Conservation (phyloP, 345 rosid genomes). For the Iberis pinnata region DNA sequence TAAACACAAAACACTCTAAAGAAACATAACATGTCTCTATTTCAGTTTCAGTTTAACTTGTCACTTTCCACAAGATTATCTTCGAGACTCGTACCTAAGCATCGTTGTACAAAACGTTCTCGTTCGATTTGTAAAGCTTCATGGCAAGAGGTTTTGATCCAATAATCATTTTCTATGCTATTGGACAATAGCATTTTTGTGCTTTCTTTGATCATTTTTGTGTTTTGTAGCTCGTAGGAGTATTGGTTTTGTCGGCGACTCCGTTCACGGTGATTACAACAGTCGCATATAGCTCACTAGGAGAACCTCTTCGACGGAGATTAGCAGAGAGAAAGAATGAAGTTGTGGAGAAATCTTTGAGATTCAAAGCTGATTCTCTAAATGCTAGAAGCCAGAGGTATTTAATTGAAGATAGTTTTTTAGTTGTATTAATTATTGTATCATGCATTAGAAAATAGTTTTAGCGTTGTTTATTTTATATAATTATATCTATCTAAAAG, state of each 20-base stretch:
- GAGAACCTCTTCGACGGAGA: slow-evolving; percentile 58
- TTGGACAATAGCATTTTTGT: too few species aligned
- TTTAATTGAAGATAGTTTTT: too few species aligned
- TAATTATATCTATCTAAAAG: too few species aligned
- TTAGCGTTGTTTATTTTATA: too few species aligned
- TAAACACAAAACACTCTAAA: too few species aligned
- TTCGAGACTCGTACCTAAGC: not conserved
- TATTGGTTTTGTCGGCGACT: slow-evolving; percentile 78
- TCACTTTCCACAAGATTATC: slow-evolving; percentile 30
- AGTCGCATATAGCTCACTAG: slow-evolving; percentile 77
- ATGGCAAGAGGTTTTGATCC: slow-evolving; percentile 91
- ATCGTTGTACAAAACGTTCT: slow-evolving; percentile 19
- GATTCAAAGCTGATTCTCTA: slow-evolving; percentile 50
- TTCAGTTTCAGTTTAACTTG: slow-evolving; percentile 26
- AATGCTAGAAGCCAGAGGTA: slow-evolving; percentile 77
- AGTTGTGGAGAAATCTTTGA: slow-evolving; percentile 48
- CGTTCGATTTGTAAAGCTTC: slow-evolving; percentile 57
- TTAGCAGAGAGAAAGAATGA: slow-evolving; percentile 64
- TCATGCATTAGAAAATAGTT: too few species aligned
- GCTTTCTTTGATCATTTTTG: too few species aligned
- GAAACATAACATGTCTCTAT: slow-evolving; percentile 40
- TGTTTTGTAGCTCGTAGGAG: slow-evolving; percentile 60
- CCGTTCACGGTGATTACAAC: slow-evolving; percentile 91
- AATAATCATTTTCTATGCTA: not conserved
- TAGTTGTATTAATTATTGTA: too few species aligned